Base-by-base conservation (phyloP, 768 basidiomycete species). In the Fistulinella prunicolor region DNA sequence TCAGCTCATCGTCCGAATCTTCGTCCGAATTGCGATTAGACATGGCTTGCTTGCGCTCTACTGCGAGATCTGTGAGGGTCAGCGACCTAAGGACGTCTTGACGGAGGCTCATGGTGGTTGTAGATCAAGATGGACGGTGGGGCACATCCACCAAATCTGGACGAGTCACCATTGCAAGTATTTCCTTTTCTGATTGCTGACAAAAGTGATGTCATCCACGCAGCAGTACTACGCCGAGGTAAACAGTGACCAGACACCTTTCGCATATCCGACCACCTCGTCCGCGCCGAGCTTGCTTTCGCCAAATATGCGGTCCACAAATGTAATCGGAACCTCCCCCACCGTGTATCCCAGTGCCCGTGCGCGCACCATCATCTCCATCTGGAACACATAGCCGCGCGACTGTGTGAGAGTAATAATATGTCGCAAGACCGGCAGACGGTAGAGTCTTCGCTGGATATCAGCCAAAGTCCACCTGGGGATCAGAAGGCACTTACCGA, bases 321-420 rank as follows among this genome's bases (percentile, higher is more conserved):
- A 95, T 3, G 92, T 95, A 53, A 95, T 95, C 1, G 93, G 93
- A 21, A 95, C 80, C 66, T 95, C 93, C 4, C 91, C 93, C 0
- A 95, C 83, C 4, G 78, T 81, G 68, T 92, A 94, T 6, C 89
- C 91, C 46, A 90, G 70, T 2, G 87, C 81, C 19, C 84, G 78
- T 5, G 93, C 93, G 1, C 93, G 81, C 17, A 92, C 93, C 80
- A 94, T 94, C 86, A 94, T 95, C 65, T 95, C 93, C 93, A 95
- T 95, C 75, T 95, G 93, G 74, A 95, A 94, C 24, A 95, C 93
- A 58, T 94, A 95, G 9, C 93, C 93, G 55, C 89, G 88, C 3
- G 91, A 92, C 51, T 85, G 78, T 2, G 88, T 92, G 55, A 85
- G 77, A 5, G 85, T 80, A 58, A 95, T 94, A 60, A 95, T 87